These are phyloP conservation scores for Pythium scleroteichum DNA, from an alignment of 352 stramenopile genomes.

Conservation along the genomic window DNA sequence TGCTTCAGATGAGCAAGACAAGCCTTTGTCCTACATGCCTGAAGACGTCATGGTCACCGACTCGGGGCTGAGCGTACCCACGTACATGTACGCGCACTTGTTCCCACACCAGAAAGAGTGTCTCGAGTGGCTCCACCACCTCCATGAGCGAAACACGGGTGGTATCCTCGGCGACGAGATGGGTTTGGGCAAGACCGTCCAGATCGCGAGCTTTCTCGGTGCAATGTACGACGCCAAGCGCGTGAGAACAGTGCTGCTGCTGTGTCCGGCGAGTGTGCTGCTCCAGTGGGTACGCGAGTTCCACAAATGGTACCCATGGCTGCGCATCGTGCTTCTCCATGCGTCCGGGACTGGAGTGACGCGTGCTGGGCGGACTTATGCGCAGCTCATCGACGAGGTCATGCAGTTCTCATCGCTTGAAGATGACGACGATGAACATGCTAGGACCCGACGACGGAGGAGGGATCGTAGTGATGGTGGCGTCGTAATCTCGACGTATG, in stretches of 20 bases:
- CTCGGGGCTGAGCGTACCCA: conserved; percentile 67
- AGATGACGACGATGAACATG: conserved; percentile 28
- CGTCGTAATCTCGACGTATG: conserved; percentile 96
- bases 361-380: conserved; percentile 45
- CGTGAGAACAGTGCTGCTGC: conserved; percentile 82
- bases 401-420: conserved; percentile 16
- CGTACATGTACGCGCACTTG: conserved; percentile 77
- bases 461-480: conserved; percentile 51
- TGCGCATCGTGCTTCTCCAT: conserved; percentile 91
- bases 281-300: conserved; percentile 96
- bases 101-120: conserved; percentile 95
- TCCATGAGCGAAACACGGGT: conserved; percentile 95
- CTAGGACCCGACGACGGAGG: conserved; percentile 14
- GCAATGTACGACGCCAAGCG: conserved; percentile 59
- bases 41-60: conserved; percentile 57
- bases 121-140: conserved; percentile 96
- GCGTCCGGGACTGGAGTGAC: conserved; percentile 67
- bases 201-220: conserved; percentile 86
- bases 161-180: conserved; percentile 97
- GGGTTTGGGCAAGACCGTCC: conserved; percentile 97
- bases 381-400: conserved; percentile 67
- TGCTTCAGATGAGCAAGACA: not conserved
- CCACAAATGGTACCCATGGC: conserved; percentile 89
- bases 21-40: conserved; percentile 36
- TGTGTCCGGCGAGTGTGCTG: conserved; percentile 96